Evolutionary conservation across 176 grass and related monocot species (phyloP), one percentile per base, ranked within the genome.

Genomic region (Stipa capillata): DNA sequence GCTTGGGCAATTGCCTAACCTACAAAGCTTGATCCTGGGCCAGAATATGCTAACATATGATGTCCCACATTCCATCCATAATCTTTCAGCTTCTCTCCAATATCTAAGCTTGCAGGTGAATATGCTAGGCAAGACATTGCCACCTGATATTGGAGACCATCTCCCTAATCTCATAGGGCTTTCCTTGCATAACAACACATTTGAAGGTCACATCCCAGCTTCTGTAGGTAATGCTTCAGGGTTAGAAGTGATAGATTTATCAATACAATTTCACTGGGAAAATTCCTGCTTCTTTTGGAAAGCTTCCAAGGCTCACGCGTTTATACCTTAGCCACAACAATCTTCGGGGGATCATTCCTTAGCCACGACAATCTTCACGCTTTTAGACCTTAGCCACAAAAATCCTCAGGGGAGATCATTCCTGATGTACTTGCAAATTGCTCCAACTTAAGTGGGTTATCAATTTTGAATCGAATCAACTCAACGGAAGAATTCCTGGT

Each of bases 151-250:
- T 14, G 70, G 77, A 0, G 21, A 65, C 43, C 51, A 39, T 6
- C 63, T 90, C 3, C 83, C 57, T 27, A 33, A 65, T 56, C 73
- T 90, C 36, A 13, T 27, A 3, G 23, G 1, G 28, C 0, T 18
- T 79, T 0, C 4, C 0, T 15, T 81, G 9, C 1, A 0, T 1
- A 0, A 1, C 11, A 84, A 79, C 66, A 1, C 1, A 8, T 47
- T 88, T 23, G 17, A 25, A 1, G 81, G 86, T 66, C 80, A 16
- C 3, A 79, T 88, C 40, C 86, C 86, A 23, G n/a, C 73, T 27
- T 88, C 80, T 6, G 51, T 88, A 28, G 42, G 54, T 18, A 84
- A 74, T 16, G 56, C 36, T 55, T 21, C 45, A 16, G 17, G 14
- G 12, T 74, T 88, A 43, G 23, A 5, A 35, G 0, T 41, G 12